phyloP scores from a whole-genome alignment of 2,329 filamentous ascomycete species.

The Coniochaeta sp. region DNA sequence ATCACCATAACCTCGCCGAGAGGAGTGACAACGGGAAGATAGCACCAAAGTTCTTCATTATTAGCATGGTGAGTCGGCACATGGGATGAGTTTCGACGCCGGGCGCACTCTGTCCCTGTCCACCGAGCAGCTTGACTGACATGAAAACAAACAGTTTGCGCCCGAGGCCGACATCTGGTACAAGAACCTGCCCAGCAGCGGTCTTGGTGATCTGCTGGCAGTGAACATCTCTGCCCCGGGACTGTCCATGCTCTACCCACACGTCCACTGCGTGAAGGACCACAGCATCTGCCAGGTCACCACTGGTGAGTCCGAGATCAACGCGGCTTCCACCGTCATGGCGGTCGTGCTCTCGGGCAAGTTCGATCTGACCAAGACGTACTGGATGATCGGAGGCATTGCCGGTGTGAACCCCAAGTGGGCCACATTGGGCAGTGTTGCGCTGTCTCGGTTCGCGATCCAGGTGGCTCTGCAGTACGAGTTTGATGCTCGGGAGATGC shows the following conservation, averaged over 20 bases:
- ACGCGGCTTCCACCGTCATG: slow-evolving; percentile 60
- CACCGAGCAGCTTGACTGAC: neutral
- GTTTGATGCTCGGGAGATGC: slow-evolving; percentile 63
- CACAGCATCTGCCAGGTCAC: slow-evolving; percentile 61
- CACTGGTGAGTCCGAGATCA: slow-evolving; percentile 66
- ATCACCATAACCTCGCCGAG: neutral
- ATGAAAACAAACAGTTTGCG: slow-evolving; percentile 39
- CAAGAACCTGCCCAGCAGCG: slow-evolving; percentile 34
- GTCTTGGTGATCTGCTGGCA: slow-evolving; percentile 47
- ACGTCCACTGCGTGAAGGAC: slow-evolving; percentile 55
- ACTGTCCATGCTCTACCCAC: slow-evolving; percentile 57
- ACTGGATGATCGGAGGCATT: slow-evolving; percentile 67
- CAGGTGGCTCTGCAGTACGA: slow-evolving; percentile 73
- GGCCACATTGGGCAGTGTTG: slow-evolving; percentile 58
- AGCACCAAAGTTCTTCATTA: slow-evolving; percentile 53
- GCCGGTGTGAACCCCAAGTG: slow-evolving; percentile 66
- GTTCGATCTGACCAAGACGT: slow-evolving; percentile 61
- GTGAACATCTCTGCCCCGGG: slow-evolving; percentile 53
- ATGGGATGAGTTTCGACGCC: neutral
- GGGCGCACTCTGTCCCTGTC: neutral
- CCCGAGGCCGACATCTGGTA: slow-evolving; percentile 59
- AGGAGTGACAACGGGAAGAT: slow-evolving; percentile 20
- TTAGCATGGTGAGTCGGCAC: slow-evolving; percentile 46
- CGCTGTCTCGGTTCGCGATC: slow-evolving; percentile 61
- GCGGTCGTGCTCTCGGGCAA: slow-evolving; percentile 52